Base-by-base conservation (phyloP, 768 basidiomycete genomes). In the Tricholoma furcatifolium region DNA sequence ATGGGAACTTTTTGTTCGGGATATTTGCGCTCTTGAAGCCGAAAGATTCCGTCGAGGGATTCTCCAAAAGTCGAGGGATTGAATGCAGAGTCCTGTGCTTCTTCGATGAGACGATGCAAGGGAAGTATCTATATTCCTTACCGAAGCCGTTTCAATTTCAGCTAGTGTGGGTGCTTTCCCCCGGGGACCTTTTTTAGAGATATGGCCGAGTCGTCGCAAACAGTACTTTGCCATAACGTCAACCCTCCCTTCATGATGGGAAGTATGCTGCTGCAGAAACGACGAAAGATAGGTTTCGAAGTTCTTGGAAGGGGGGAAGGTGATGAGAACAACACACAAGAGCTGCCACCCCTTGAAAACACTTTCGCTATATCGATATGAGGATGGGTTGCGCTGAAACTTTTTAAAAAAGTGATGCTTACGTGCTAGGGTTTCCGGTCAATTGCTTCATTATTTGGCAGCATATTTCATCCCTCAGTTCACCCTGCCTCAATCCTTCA, bases 21-120 rank as follows among this genome's bases (percentile, higher is more conserved):
- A 62, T 96, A 95, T 46, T 87, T 91, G 38, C 90, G 82, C 62
- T 87, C 85, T 70, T 97, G 94, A 9, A 93, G 73, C 41, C 88
- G 77, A 70, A 90, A 86, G 54, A 93, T 88, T 21, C 84, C 84
- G 57, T 90, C 89, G 11, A 98, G 76, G 0, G 91, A 86, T 73
- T 95, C 93, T 12, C 93, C 93, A 62, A 97, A 98, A 1, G 90
- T 93, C 1, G 92, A 94, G 0, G 94, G 93, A 58, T 94, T 90
- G 73, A 97, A 98, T 7, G 95, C 93, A 23, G 93, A 93, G 61
- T 94, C 92, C 83, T 91, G 61, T 47, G 44, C 27, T 9, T 51
- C 11, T 34, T 27, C 32, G n/a, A 50, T 62, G 47, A 58, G 55
- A 47, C 46, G 14, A 40, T 45, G 31, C n/a, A 41, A 50, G 35